These are phyloP conservation scores for Aspergillus novoparasiticus DNA, from an alignment of 2,329 filamentous ascomycete genomes.

Conservation along the genomic window DNA sequence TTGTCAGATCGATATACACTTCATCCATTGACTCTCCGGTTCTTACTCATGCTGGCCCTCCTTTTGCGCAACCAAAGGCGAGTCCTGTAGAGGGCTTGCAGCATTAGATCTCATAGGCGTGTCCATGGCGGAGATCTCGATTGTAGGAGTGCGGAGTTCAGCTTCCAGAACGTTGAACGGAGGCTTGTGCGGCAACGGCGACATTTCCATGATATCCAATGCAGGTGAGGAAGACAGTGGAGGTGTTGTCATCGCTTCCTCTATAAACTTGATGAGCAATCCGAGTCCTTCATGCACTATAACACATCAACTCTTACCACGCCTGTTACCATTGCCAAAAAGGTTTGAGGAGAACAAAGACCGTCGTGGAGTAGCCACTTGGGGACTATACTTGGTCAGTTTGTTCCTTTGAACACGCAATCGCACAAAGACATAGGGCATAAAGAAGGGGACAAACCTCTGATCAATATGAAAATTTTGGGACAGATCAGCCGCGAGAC, in stretches of 20 bases:
- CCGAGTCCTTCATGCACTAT: constrained; percentile 2
- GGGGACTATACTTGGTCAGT: constrained; percentile 65
- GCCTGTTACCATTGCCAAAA: constrained; percentile 60
- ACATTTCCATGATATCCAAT: constrained; percentile 87
- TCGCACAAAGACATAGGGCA: constrained; percentile 14
- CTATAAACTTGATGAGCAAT: constrained; percentile 33
- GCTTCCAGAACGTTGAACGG: constrained; percentile 65
- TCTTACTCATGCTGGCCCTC: constrained; percentile 41
- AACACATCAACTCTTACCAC: constrained; percentile 52
- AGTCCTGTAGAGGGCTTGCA: constrained; percentile 44
- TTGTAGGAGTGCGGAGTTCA: constrained; percentile 72
- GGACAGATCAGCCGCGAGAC: constrained; percentile 88
- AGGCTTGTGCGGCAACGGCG: constrained; percentile 85
- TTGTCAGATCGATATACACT: constrained; percentile 22
- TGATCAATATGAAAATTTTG: constrained; percentile 97
- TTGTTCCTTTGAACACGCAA: constrained; percentile 20
- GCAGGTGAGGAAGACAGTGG: constrained; percentile 78
- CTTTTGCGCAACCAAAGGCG: constrained; percentile 38
- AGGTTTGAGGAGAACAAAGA: constrained; percentile 79
- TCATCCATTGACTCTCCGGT: constrained; percentile 2
- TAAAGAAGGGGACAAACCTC: constrained; percentile 64
- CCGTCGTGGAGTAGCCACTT: constrained; percentile 78
- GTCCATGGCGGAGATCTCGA: constrained; percentile 54
- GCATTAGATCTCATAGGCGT: constrained; percentile 37
- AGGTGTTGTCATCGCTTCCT: constrained; percentile 80